Conservation (phyloP, 2,329 filamentous ascomycete species). For the Pseudogymnoascus sp. region DNA sequence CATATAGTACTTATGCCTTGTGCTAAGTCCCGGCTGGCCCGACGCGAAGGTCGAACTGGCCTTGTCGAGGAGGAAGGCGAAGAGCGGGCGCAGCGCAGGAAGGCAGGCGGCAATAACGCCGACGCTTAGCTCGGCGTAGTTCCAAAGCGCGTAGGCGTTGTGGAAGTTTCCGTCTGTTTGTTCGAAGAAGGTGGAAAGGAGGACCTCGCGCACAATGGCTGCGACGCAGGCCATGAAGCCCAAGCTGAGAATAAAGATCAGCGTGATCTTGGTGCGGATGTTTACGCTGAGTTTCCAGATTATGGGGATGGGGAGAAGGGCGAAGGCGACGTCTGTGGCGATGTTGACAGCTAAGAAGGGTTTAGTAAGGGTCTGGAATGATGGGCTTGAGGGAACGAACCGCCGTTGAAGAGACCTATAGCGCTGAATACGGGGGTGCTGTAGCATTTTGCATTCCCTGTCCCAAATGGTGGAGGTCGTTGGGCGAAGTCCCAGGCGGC, state of each 20-base stretch:
- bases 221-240: slow-evolving; percentile 31
- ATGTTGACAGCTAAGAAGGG: slow-evolving; percentile 20
- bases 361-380: background rate
- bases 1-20: slow-evolving; percentile 19
- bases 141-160: slow-evolving; percentile 35
- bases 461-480: slow-evolving; percentile 16
- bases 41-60: slow-evolving; percentile 11
- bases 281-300: slow-evolving; percentile 36
- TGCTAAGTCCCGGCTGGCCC: background rate
- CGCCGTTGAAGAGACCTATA: slow-evolving; percentile 39
- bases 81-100: slow-evolving; percentile 34
- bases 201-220: slow-evolving; percentile 34
- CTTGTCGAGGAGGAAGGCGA: slow-evolving; percentile 28
- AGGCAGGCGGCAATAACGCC: slow-evolving; percentile 36
- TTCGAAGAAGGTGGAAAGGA: slow-evolving; percentile 29
- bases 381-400: slow-evolving; percentile 21
- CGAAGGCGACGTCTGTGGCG: slow-evolving; percentile 26
- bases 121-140: slow-evolving; percentile 35
- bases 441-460: slow-evolving; percentile 34
- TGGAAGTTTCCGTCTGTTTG: slow-evolving; percentile 28
- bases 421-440: slow-evolving; percentile 31
- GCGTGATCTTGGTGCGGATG: slow-evolving; percentile 33
- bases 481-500: slow-evolving; percentile 36
- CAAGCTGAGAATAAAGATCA: slow-evolving; percentile 19
- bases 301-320: slow-evolving; percentile 34